Base-by-base conservation (phyloP, 805 yeast genomes). In the Tetrapisispora arboricola region DNA sequence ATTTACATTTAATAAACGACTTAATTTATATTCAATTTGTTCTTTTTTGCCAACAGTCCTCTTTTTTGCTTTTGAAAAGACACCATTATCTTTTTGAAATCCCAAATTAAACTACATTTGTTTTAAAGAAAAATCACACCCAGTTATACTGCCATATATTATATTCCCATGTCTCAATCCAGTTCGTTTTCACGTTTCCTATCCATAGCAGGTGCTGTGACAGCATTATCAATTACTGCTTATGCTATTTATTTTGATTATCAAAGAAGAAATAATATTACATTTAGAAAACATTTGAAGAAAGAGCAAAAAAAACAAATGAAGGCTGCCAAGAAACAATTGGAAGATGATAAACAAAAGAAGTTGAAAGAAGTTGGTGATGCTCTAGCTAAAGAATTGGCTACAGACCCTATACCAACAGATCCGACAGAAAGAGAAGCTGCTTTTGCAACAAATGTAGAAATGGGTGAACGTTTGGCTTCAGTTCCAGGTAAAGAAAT, bases 231-330 rank as follows among this genome's bases (percentile, higher is more conserved):
- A 21, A 55, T 71, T 16, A 61, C 78, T 40, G 86, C 84, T 17
- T 88, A 88, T 66, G 83, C 88, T 43, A 70, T 76, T 32, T 90
- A 84, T 69, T 90, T 90, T 56, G 98, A 90, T 67, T 85, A 86
- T 70, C 73, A 73, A 65, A 84, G 97, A 67, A 83, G 96, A 67
- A 72, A 72, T 65, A 78, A 82, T 41, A 64, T 83, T 20, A 84
- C 77, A 44, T 90, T 90, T 73, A 84, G 97, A 71, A 78, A 74
- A 55, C 61, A 73, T 38, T 72, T 90, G 56, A 36, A 28, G 31
- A 36, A 36, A 26, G 34, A 33, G 17, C 36, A 32, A 12, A 73
- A 72, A 55, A 70, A 73, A 54, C 83, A 81, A 51, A 70, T 71
- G 46, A 78, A 78, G 57, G 35, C 36, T 21, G 32, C 25, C 8